phyloP scores from a whole-genome alignment of 2,329 filamentous ascomycete genomes.

The Pseudocercospora fijiensis region DNA sequence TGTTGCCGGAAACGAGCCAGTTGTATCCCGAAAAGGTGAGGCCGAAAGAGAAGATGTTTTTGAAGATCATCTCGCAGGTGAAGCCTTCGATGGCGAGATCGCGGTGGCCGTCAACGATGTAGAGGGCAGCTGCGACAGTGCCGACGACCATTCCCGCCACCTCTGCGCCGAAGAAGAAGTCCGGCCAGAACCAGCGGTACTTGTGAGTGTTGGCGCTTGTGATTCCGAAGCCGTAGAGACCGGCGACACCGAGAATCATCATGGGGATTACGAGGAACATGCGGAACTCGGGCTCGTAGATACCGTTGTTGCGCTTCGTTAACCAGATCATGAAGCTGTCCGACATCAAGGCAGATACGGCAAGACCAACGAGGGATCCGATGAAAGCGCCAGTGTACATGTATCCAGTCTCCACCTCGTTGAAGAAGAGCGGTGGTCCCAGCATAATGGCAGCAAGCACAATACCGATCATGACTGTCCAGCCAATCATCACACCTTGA shows the following conservation, averaged over 20 bases:
- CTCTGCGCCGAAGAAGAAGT: constrained; percentile 80
- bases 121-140: constrained; percentile 78
- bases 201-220: constrained; percentile 61
- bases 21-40: constrained; percentile 81
- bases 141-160: constrained; percentile 91
- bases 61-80: constrained; percentile 87
- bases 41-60: constrained; percentile 87
- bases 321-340: constrained; percentile 70
- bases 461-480: constrained; percentile 90
- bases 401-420: constrained; percentile 78
- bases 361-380: constrained; percentile 75
- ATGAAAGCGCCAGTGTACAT: constrained; percentile 83
- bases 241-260: constrained; percentile 71
- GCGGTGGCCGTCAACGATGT: constrained; percentile 89
- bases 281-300: constrained; percentile 90
- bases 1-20: constrained; percentile 67
- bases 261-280: constrained; percentile 81
- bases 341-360: constrained; percentile 69
- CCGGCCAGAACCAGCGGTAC: constrained; percentile 71
- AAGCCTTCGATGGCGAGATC: constrained; percentile 84
- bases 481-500: constrained; percentile 88
- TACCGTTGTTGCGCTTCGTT: constrained; percentile 71
- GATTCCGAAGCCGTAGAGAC: constrained; percentile 81
- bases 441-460: constrained; percentile 80
- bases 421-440: constrained; percentile 76